Evolutionary conservation across 1,284 basidiomycete genomes (phyloP).

Genomic region (Tilletia setariae): DNA sequence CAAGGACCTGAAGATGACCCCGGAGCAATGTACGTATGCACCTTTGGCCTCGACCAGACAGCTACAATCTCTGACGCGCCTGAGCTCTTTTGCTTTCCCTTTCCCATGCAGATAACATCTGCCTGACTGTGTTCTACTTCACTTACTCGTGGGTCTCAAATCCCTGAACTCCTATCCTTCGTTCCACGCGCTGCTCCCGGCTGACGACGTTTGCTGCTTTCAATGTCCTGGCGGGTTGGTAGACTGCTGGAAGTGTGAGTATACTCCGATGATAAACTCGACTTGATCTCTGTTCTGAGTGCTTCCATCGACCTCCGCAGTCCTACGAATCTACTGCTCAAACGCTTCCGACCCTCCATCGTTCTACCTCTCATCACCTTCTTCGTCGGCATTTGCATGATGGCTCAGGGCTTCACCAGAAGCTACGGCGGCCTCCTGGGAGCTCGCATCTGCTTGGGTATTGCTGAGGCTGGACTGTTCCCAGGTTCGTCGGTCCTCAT

Average conservation of each 20-base stretch:
- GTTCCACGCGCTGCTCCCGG: no score
- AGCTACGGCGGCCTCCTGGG: conserved; percentile 65
- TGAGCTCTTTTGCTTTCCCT: not conserved
- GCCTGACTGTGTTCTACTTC: conserved; percentile 38
- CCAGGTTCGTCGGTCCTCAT: conserved; percentile 15
- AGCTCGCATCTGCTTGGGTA: conserved; percentile 29
- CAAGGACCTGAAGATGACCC: conserved; percentile 26
- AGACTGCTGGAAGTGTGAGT: conserved; percentile 13
- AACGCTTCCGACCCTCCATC: conserved; percentile 67
- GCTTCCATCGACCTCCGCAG: conserved; percentile 21
- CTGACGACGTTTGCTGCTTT: not conserved
- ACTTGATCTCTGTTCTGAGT: not conserved
- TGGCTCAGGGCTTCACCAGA: conserved; percentile 66
- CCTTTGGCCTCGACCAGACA: not conserved
- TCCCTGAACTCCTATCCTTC: not conserved
- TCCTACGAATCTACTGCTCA: conserved; percentile 58
- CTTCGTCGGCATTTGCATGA: conserved; percentile 65
- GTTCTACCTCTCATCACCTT: conserved; percentile 60
- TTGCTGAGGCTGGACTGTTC: conserved; percentile 31
- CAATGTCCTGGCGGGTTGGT: not conserved
- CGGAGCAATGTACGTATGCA: conserved; percentile 17
- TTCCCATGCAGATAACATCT: conserved; percentile 22
- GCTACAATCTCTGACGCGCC: not conserved
- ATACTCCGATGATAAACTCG: not conserved
- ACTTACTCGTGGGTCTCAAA: conserved; percentile 27